These are phyloP conservation scores for Leptodontidium sp. DNA, from an alignment of 2,329 filamentous ascomycete species.

Conservation along the genomic window DNA sequence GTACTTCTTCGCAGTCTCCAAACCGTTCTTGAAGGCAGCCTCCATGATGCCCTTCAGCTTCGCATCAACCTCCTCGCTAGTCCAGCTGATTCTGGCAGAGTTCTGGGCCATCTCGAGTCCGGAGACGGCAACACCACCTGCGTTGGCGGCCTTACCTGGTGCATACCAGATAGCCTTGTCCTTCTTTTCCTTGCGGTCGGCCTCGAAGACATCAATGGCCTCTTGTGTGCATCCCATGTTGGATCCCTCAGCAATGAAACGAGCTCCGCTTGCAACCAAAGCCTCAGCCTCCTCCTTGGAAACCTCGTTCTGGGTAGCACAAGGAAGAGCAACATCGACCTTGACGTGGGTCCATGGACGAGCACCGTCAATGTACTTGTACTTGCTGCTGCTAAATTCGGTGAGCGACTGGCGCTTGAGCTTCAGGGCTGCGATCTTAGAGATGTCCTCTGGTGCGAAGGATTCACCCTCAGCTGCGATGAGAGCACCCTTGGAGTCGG, in stretches of 20 bases:
- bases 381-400: slow-evolving; percentile 74
- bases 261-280: slow-evolving; percentile 77
- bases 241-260: slow-evolving; percentile 93
- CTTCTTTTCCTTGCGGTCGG: slow-evolving; percentile 74
- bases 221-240: slow-evolving; percentile 99
- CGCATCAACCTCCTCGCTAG: slow-evolving; percentile 85
- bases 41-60: slow-evolving; percentile 97
- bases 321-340: slow-evolving; percentile 91
- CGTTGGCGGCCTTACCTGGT: slow-evolving; percentile 96
- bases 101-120: slow-evolving; percentile 99
- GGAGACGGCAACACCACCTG: slow-evolving; percentile 95
- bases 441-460: slow-evolving; percentile 83
- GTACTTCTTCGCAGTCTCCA: slow-evolving; percentile 90
- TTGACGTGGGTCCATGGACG: slow-evolving; percentile 92
- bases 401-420: slow-evolving; percentile 84
- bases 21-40: slow-evolving; percentile 87
- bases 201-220: slow-evolving; percentile 93
- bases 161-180: slow-evolving; percentile 87
- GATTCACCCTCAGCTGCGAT: slow-evolving; percentile 74
- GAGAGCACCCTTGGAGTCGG: slow-evolving; percentile 87
- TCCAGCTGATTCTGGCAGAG: slow-evolving; percentile 86
- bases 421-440: slow-evolving; percentile 85
- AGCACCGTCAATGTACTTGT: slow-evolving; percentile 86
- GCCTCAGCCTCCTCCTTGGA: slow-evolving; percentile 87
- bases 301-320: slow-evolving; percentile 97